A percentile compares a stretch with the other conserved stretches of the same genome.
Evolutionary conservation across 169 alveolate species (phyloP).

Genomic region (Theileria equi): DNA sequence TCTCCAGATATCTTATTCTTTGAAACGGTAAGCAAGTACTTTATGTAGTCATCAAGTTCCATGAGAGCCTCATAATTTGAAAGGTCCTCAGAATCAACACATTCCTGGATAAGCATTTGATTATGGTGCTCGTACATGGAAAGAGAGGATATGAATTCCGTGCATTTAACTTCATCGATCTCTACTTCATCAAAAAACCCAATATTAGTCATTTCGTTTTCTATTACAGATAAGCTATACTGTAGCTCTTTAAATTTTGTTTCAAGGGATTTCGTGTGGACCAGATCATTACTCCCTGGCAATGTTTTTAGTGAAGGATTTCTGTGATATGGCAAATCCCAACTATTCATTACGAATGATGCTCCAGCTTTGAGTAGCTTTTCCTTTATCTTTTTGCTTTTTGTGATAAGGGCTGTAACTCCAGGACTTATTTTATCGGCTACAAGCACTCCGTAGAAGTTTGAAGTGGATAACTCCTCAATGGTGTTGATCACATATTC

Average conservation of each 20-base stretch:
- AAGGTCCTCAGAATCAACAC: constrained; percentile 5
- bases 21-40: background rate
- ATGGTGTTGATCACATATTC: constrained; percentile 25
- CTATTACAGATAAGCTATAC: constrained; percentile 6
- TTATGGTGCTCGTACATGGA: constrained; percentile 8
- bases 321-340: constrained; percentile 15
- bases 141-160: constrained; percentile 11
- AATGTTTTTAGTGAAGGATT: background rate
- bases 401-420: constrained; percentile 8
- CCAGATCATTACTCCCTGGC: constrained; percentile 13
- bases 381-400: constrained; percentile 19
- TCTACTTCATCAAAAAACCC: background rate
- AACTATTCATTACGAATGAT: background rate
- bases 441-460: constrained; percentile 10
- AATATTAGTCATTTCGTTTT: constrained; percentile 26
- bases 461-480: constrained; percentile 32
- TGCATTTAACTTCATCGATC: background rate
- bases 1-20: constrained; percentile 1
- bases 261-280: background rate
- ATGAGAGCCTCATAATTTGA: background rate
- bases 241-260: constrained; percentile 17
- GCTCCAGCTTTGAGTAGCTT: constrained; percentile 24
- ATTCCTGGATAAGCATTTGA: constrained; percentile 5
- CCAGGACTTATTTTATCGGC: constrained; percentile 24
- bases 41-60: constrained; percentile 9